phyloP scores from a whole-genome alignment of 805 yeast species.

The Candida namnaoensis region DNA sequence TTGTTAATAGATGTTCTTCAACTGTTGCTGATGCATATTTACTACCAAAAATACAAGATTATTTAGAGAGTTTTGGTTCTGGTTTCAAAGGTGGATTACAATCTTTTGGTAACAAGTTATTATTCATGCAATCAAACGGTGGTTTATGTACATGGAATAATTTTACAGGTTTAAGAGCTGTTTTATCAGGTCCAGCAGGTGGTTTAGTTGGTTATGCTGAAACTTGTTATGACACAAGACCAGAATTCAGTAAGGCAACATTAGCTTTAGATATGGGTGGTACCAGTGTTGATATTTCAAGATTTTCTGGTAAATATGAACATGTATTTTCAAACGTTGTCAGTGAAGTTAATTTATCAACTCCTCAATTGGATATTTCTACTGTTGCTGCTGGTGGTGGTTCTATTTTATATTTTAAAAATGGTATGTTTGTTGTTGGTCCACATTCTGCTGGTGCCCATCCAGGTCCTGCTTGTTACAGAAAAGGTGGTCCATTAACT shows the following conservation, averaged over 20 bases:
- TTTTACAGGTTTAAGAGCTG: constrained; percentile 38
- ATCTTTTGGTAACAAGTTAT: constrained; percentile 28
- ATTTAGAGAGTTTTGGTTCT: constrained; percentile 21
- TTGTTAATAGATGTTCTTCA: constrained; percentile 24
- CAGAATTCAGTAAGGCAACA: neutral
- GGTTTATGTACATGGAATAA: constrained; percentile 39
- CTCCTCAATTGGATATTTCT: constrained; percentile 22
- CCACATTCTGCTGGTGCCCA: constrained; percentile 33
- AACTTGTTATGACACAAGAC: constrained; percentile 29
- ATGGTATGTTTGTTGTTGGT: constrained; percentile 27
- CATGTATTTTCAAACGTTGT: constrained; percentile 16
- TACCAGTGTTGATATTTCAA: constrained; percentile 23
- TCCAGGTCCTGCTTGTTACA: constrained; percentile 34
- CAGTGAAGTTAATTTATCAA: constrained; percentile 24
- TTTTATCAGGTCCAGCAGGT: constrained; percentile 47
- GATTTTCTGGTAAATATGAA: constrained; percentile 16
- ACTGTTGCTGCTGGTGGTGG: constrained; percentile 22
- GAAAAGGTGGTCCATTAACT: constrained; percentile 34
- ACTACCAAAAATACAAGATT: constrained; percentile 24
- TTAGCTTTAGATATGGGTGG: constrained; percentile 25
- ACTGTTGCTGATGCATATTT: constrained; percentile 27
- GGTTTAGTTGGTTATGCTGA: constrained; percentile 43
- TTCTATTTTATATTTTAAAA: constrained; percentile 16
- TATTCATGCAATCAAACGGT: constrained; percentile 46
- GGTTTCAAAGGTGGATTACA: constrained; percentile 11